These are phyloP conservation scores for Xerocomellus dryophilus DNA, from an alignment of 768 basidiomycete species.

Conservation along the genomic window DNA sequence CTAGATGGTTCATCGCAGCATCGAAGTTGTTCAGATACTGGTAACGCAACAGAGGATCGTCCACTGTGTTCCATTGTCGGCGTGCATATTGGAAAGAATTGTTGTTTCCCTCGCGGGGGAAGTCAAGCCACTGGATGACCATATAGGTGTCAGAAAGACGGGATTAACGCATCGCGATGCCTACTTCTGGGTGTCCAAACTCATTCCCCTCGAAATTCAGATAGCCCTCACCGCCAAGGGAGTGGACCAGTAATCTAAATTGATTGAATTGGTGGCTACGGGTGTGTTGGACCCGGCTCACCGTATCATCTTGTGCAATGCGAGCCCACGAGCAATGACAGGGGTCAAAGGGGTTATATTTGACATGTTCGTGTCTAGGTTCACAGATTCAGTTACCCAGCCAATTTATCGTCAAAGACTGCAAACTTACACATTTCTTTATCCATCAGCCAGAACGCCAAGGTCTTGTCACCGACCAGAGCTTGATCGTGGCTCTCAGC, in stretches of 20 bases:
- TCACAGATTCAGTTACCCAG: background rate
- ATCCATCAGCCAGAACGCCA: slow-evolving; percentile 99
- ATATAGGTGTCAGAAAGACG: background rate
- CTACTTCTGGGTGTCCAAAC: slow-evolving; percentile 95
- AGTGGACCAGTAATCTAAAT: slow-evolving; percentile 78
- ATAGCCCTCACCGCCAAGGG: slow-evolving; percentile 95
- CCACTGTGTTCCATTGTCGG: slow-evolving; percentile 93
- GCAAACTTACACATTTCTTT: slow-evolving; percentile 92
- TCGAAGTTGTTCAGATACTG: slow-evolving; percentile 94
- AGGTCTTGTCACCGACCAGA: slow-evolving; percentile 95
- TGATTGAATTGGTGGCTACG: background rate
- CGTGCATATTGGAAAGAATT: slow-evolving; percentile 97
- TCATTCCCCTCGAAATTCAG: slow-evolving; percentile 98
- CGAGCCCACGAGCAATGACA: slow-evolving; percentile 81
- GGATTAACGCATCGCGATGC: slow-evolving; percentile 10
- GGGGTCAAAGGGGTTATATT: slow-evolving; percentile 80
- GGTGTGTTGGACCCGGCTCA: slow-evolving; percentile 30
- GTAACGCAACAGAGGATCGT: slow-evolving; percentile 85
- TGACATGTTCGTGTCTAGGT: slow-evolving; percentile 89
- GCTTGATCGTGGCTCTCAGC: slow-evolving; percentile 99
- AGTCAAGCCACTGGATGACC: slow-evolving; percentile 87
- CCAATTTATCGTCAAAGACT: background rate
- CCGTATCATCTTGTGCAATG: slow-evolving; percentile 98
- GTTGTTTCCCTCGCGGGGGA: slow-evolving; percentile 92
- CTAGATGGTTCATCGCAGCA: slow-evolving; percentile 83